phyloP scores from a whole-genome alignment of 75 land plant genomes.

The Ceratopteris richardii region DNA sequence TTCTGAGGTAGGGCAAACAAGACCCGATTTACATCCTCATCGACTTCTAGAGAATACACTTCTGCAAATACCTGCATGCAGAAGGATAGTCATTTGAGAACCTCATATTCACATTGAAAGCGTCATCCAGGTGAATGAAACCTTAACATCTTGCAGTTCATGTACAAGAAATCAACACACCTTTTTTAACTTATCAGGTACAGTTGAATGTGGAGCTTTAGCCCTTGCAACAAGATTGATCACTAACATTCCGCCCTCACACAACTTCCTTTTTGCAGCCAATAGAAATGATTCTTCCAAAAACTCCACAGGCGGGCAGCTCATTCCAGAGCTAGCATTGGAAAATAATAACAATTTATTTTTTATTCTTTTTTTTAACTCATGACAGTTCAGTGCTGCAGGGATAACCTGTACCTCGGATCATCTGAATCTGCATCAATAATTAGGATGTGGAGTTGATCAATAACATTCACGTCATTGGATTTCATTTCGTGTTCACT shows the following conservation, averaged over 20 bases:
- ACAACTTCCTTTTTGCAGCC: slow-evolving; percentile 43
- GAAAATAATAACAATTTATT: background rate
- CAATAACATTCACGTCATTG: background rate
- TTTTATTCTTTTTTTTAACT: background rate
- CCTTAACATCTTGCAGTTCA: no score
- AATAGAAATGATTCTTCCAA: slow-evolving; percentile 62
- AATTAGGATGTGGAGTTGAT: slow-evolving; percentile 37
- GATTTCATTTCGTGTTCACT: no score
- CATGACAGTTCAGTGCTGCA: no score
- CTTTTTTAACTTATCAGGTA: slow-evolving; percentile 1
- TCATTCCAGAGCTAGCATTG: slow-evolving; percentile 70
- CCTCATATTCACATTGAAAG: no score
- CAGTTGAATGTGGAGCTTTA: slow-evolving; percentile 6
- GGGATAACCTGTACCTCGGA: no score
- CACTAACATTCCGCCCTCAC: slow-evolving; percentile 63
- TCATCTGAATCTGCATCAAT: slow-evolving; percentile 91
- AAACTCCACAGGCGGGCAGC: slow-evolving; percentile 82
- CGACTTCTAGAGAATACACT: slow-evolving; percentile 59
- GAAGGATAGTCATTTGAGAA: background rate
- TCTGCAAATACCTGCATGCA: slow-evolving; percentile 52
- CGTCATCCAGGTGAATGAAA: no score
- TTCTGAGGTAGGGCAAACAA: slow-evolving; percentile 53
- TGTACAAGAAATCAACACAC: background rate
- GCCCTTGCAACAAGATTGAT: slow-evolving; percentile 81
- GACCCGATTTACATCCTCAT: slow-evolving; percentile 86